These are phyloP conservation scores for Lactarius pseudohatsudake DNA, from an alignment of 768 basidiomycete genomes.

Conservation along the genomic window DNA sequence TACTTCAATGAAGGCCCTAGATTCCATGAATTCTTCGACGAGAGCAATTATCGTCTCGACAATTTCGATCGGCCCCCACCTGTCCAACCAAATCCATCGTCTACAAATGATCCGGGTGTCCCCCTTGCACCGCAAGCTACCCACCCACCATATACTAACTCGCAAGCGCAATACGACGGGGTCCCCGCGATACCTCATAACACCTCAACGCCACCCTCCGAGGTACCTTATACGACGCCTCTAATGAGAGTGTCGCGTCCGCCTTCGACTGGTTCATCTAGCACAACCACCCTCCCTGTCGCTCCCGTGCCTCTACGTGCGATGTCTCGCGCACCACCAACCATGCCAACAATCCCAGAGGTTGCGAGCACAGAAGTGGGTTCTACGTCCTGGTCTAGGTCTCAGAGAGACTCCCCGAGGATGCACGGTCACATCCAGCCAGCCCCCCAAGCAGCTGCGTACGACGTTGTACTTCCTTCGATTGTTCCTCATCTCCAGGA, in stretches of 20 bases:
- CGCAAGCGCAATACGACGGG: not conserved
- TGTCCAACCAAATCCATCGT: not conserved
- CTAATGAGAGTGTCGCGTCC: slow-evolving; percentile 4
- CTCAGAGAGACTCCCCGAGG: slow-evolving; percentile 10
- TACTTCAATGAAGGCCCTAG: slow-evolving; percentile 8
- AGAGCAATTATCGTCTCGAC: slow-evolving; percentile 14
- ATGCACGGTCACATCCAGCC: not conserved
- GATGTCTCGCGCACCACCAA: slow-evolving; percentile 15
- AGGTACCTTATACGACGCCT: slow-evolving; percentile 6
- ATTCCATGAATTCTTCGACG: slow-evolving; percentile 21
- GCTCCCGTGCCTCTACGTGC: slow-evolving; percentile 5
- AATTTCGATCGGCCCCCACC: slow-evolving; percentile 17
- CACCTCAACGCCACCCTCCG: not conserved
- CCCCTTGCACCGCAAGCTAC: slow-evolving; percentile 6
- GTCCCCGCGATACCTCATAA: not conserved
- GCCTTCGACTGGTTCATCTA: slow-evolving; percentile 17
- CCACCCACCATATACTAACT: slow-evolving; percentile 10
- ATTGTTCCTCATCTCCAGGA: not conserved
- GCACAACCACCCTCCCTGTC: slow-evolving; percentile 26
- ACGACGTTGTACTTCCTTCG: not conserved
- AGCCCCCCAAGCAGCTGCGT: not conserved
- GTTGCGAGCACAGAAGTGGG: slow-evolving; percentile 24
- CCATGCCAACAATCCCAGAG: slow-evolving; percentile 29
- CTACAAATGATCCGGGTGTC: not conserved
- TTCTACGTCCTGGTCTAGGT: slow-evolving; percentile 12